A percentile compares a stretch with the other conserved stretches of the same genome.
Conservation (phyloP, 805 yeast species). For the Ogataea trehalophila region DNA sequence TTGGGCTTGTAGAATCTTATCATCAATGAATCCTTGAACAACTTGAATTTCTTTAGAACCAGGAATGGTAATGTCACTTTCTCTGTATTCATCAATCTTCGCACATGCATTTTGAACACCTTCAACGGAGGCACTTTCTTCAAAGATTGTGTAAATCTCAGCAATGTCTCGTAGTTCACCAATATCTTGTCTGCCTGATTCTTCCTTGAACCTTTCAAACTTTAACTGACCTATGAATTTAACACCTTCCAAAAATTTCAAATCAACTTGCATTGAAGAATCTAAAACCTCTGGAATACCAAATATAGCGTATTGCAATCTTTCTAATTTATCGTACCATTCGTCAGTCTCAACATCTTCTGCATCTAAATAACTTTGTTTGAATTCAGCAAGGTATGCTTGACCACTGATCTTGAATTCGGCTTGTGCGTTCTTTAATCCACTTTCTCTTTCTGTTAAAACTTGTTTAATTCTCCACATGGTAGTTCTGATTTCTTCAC, state of each 20-base stretch:
- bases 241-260: constrained; percentile 61
- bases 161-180: constrained; percentile 37
- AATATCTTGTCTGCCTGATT: constrained; percentile 36
- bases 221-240: constrained; percentile 66
- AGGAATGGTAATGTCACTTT: constrained; percentile 28
- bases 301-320: constrained; percentile 77
- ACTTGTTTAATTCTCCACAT: constrained; percentile 85
- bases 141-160: constrained; percentile 32
- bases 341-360: constrained; percentile 51
- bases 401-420: constrained; percentile 40
- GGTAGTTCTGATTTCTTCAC: constrained; percentile 48
- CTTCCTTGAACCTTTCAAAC: constrained; percentile 41
- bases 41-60: constrained; percentile 32
- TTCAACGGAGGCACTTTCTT: constrained; percentile 32
- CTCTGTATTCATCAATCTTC: constrained; percentile 32
- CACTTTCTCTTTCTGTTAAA: constrained; percentile 76
- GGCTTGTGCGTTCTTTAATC: constrained; percentile 55
- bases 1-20: constrained; percentile 25
- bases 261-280: constrained; percentile 54
- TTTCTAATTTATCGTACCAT: constrained; percentile 62
- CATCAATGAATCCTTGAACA: constrained; percentile 31
- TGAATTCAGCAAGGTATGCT: constrained; percentile 53
- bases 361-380: constrained; percentile 48
- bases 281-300: constrained; percentile 74
- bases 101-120: constrained; percentile 32